Conservation (phyloP, 768 basidiomycete species). For the Dioszegia hungarica region DNA sequence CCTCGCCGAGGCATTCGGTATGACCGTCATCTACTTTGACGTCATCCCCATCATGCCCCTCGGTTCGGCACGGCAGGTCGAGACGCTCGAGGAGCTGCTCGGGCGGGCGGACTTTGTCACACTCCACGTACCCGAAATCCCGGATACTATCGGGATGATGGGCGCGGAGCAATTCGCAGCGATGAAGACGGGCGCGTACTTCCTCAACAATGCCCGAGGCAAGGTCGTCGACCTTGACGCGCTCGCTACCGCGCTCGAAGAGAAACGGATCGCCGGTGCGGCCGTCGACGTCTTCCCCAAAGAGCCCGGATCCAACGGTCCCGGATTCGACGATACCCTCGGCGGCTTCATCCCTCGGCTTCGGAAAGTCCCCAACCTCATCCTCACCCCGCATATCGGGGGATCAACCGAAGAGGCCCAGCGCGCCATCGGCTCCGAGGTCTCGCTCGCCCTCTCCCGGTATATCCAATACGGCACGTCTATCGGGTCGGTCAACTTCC, state of each 20-base stretch:
- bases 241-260: constrained; percentile 70
- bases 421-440: constrained; percentile 93
- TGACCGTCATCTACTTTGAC: constrained; percentile 93
- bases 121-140: constrained; percentile 91
- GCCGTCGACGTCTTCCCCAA: constrained; percentile 91
- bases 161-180: constrained; percentile 65
- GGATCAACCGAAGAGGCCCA: constrained; percentile 99
- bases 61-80: constrained; percentile 85
- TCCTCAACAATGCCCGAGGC: constrained; percentile 97
- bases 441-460: constrained; percentile 72
- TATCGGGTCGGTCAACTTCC: constrained; percentile 94
- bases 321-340: constrained; percentile 76
- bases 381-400: constrained; percentile 97
- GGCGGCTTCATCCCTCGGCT: constrained; percentile 78
- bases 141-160: constrained; percentile 95
- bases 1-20: constrained; percentile 90
- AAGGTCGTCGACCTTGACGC: constrained; percentile 92
- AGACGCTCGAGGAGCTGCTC: constrained; percentile 69
- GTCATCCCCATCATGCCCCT: constrained; percentile 96
- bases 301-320: constrained; percentile 88
- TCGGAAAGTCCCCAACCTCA: constrained; percentile 75
- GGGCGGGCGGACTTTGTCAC: constrained; percentile 84
- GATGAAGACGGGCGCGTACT: constrained; percentile 93
- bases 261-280: constrained; percentile 83
- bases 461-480: constrained; percentile 92